These are phyloP conservation scores for Hypoxylon sp. DNA, from an alignment of 2,329 filamentous ascomycete species.

Conservation along the genomic window DNA sequence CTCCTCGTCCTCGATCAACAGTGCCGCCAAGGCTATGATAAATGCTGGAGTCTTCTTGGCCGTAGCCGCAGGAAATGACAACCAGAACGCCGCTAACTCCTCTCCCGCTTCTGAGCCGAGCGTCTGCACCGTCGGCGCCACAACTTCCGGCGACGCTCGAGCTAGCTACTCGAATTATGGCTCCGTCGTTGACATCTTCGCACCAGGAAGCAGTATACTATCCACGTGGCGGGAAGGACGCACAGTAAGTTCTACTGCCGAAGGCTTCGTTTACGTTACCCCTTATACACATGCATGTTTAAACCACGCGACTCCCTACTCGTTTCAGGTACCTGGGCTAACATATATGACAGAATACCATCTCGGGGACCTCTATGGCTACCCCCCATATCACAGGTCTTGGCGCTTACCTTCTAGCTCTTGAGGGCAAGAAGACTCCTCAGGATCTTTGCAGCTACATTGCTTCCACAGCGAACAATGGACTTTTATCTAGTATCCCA, in stretches of 20 bases:
- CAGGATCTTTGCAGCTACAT: conserved; percentile 59
- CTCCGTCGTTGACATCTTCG: conserved; percentile 58
- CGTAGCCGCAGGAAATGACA: conserved; percentile 68
- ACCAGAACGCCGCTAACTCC: conserved; percentile 55
- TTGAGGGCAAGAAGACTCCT: conserved; percentile 59
- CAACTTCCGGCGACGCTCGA: conserved; percentile 55
- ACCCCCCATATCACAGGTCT: conserved; percentile 72
- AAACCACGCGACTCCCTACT: not conserved
- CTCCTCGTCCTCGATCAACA: conserved; percentile 62
- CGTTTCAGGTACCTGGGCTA: conserved; percentile 15
- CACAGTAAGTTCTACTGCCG: conserved; percentile 42
- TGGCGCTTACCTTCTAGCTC: conserved; percentile 67
- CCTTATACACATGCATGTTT: not conserved
- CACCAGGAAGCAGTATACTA: conserved; percentile 56
- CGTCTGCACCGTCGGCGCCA: conserved; percentile 68
- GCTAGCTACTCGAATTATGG: conserved; percentile 67
- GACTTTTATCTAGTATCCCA: conserved; percentile 55
- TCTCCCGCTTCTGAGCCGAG: conserved; percentile 64
- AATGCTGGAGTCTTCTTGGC: conserved; percentile 63
- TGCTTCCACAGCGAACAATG: conserved; percentile 56
- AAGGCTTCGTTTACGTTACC: not conserved
- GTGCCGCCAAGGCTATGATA: conserved; percentile 62
- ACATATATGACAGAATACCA: conserved; percentile 55
- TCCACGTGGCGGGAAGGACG: conserved; percentile 59
- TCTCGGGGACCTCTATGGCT: conserved; percentile 74